Evolutionary conservation across 2,329 filamentous ascomycete species (phyloP), one percentile per base, ranked within the genome.

Genomic region (Ceratocystis huliohia): DNA sequence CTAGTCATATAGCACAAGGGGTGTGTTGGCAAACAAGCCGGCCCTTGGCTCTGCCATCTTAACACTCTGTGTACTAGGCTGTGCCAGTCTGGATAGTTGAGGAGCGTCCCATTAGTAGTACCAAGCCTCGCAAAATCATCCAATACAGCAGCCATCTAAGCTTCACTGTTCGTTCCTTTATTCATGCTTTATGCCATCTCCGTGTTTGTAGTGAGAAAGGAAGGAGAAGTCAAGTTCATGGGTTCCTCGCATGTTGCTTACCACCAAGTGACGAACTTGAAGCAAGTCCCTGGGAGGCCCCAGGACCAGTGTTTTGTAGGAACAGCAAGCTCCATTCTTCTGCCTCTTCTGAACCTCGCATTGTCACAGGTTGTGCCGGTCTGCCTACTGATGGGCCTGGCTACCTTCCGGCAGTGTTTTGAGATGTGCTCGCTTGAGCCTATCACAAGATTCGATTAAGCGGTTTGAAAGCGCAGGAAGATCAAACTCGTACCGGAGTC

Each of bases 91-190:
- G 3, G 22, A 13, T 20, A n/a, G n/a, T n/a, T 22, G 7, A 20
- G n/a, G 48, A 13, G n/a, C 3, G 48, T 25, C 7, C 13, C n/a
- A 25, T 33, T 28, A n/a, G 17, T n/a, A 59, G 17, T 15, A 25
- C 25, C 28, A 59, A 59, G 56, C 28, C 56, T 37, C 30, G 17
- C 13, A 59, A 30, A 59, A 37, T 37, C 56, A 59, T 59, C 56
- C 28, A 28, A 59, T 59, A n/a, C 56, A 59, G 22, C 56, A 59
- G 56, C 25, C 56, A 59, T 59, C 56, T 28, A 37, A 59, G 17
- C 28, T 41, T 59, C 15, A 15, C 28, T 37, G 15, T 59, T 37
- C 3, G 17, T 5, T 33, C 56, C 56, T 59, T 41, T 33, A 33
- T 59, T 59, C 56, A 59, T 59, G 56, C 56, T 59, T 37, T 7